These are phyloP conservation scores for Eustoma russellianum DNA, from an alignment of 257 asterid genomes.

Conservation along the genomic window DNA sequence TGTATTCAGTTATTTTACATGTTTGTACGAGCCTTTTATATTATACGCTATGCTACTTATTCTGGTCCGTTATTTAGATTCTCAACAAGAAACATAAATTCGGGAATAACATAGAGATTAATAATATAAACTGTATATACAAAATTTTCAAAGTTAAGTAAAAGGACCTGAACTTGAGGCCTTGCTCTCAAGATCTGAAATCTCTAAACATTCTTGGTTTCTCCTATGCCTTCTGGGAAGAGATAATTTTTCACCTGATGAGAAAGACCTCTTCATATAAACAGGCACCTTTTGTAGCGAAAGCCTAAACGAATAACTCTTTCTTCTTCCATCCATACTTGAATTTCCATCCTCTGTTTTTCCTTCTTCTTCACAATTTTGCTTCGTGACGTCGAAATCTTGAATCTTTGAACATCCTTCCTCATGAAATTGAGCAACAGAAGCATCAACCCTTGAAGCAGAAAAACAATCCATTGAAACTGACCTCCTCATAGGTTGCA, in stretches of 20 bases:
- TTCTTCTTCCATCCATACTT: constrained; percentile 28
- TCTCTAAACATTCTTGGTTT: constrained; percentile 17
- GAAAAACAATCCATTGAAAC: constrained; percentile 44
- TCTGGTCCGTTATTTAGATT: no score
- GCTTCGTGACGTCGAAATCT: constrained; percentile 9
- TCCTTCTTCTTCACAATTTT: constrained; percentile 3
- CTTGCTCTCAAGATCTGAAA: no score
- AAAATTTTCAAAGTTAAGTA: no score
- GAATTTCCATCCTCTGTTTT: constrained; percentile 19
- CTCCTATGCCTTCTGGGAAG: constrained; percentile 24
- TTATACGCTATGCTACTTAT: no score
- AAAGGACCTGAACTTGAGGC: no score
- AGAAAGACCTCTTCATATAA: constrained; percentile 50
- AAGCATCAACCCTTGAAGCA: constrained; percentile 23
- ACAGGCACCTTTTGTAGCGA: constrained; percentile 36
- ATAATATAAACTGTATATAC: no score
- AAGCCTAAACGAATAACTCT: constrained; percentile 38
- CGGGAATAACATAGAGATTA: no score
- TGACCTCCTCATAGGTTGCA: constrained; percentile 33
- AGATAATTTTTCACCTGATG: constrained; percentile 13
- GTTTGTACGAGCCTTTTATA: not conserved
- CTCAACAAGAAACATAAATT: no score
- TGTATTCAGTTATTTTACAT: not conserved
- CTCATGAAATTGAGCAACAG: constrained; percentile 12
- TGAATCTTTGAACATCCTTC: constrained; percentile 28